Evolutionary conservation across 176 grass and related monocot species (phyloP), one percentile per base, ranked within the genome.

Genomic region (Zizania latifolia): DNA sequence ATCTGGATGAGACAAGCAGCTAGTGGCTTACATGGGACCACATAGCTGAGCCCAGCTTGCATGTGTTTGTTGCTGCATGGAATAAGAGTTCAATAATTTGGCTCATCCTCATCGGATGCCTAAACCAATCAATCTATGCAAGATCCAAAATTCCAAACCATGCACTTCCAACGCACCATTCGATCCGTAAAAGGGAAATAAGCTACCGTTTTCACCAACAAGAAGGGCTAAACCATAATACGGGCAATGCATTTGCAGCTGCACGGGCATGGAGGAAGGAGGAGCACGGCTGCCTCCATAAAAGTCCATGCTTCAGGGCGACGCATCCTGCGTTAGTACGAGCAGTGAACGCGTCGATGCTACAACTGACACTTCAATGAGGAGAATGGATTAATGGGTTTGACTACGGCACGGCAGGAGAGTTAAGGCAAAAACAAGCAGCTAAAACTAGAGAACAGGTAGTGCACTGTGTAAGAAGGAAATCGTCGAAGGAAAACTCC

Each of bases 301-400:
- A 78, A 78, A 73, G 80, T 27, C 62, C 30, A 65, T 48, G 80
- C 66, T 82, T 82, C 85, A n/a, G n/a, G n/a, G n/a, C n/a, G n/a
- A n/a, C n/a, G n/a, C n/a, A n/a, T n/a, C n/a, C n/a, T n/a, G n/a
- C n/a, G n/a, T n/a, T n/a, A n/a, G n/a, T n/a, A n/a, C n/a, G n/a
- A n/a, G n/a, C n/a, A n/a, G n/a, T n/a, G n/a, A n/a, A n/a, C n/a
- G n/a, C n/a, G n/a, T n/a, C n/a, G n/a, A n/a, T n/a, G n/a, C n/a
- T n/a, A n/a, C n/a, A n/a, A n/a, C n/a, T n/a, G n/a, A 69, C 15
- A 38, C 60, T 37, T 83, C 13, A 70, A 68, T 69, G 69, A 10
- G 34, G 66, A 78, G 69, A 79, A 38, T 69, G 11, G 34, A 17
- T 55, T 19, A 11, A 1, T 62, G 2, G 28, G 57, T 79, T 82